Evolutionary conservation across 805 yeast genomes (phyloP).

Genomic region (Brettanomyces nanus): DNA sequence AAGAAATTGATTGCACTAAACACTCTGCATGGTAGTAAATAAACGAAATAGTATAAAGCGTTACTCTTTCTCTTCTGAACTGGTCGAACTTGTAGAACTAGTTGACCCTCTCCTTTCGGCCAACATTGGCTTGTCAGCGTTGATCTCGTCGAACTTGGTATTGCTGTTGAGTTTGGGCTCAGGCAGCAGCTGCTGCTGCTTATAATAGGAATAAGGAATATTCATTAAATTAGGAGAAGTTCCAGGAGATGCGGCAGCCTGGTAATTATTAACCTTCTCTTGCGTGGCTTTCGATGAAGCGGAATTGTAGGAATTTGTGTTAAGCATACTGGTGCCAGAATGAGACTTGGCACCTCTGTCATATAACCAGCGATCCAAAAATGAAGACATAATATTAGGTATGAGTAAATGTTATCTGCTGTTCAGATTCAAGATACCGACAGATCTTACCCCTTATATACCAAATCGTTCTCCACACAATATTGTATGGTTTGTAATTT

Average conservation of each 20-base stretch:
- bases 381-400: slow-evolving; percentile 21
- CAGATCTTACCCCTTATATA: not conserved
- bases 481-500: too few relatives aligned
- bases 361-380: slow-evolving; percentile 29
- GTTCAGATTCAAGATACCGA: not conserved
- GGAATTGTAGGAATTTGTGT: slow-evolving; percentile 22
- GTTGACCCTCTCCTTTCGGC: not conserved
- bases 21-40: too few relatives aligned
- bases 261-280: slow-evolving; percentile 8
- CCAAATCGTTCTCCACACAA: too few relatives aligned
- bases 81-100: not conserved
- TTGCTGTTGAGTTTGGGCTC: too few relatives aligned
- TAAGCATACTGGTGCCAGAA: slow-evolving; percentile 12
- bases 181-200: too few relatives aligned
- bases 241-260: not conserved
- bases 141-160: too few relatives aligned
- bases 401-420: not conserved
- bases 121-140: too few relatives aligned
- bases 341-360: slow-evolving; percentile 13
- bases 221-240: slow-evolving; percentile 24
- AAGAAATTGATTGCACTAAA: too few relatives aligned
- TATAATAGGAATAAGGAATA: slow-evolving; percentile 23
- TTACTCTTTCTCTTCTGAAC: too few relatives aligned
- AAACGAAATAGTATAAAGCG: too few relatives aligned
- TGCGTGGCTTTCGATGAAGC: slow-evolving; percentile 6